Evolutionary conservation across 139 green algal species (phyloP).

Genomic region (Choricystis sp.): DNA sequence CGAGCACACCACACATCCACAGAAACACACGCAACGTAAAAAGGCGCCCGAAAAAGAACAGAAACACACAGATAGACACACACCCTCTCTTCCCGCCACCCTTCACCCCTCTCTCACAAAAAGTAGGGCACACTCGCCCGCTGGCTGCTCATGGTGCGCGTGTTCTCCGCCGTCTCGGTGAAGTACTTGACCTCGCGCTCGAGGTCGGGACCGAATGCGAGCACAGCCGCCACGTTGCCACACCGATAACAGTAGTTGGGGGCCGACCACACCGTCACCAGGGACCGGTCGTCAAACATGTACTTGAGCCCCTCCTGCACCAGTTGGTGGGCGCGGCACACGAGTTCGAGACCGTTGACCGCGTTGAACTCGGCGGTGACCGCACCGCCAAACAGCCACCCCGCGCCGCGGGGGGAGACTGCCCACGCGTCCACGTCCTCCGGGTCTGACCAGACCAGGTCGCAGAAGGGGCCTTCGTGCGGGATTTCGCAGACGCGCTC

Average conservation of each 20-base stretch:
- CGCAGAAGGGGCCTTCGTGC: constrained; percentile 90
- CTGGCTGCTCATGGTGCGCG: constrained; percentile 72
- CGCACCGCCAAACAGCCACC: constrained; percentile 89
- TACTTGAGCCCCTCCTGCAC: constrained; percentile 98
- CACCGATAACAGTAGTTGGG: constrained; percentile 99
- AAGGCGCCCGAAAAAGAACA: not conserved
- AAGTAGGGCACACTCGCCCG: constrained; percentile 67
- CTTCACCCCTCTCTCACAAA: constrained; percentile 25
- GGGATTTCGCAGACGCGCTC: constrained; percentile 95
- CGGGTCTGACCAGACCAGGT: constrained; percentile 98
- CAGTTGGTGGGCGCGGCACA: constrained; percentile 95
- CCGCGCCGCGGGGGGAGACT: constrained; percentile 76
- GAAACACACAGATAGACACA: not conserved
- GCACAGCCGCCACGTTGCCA: constrained; percentile 91
- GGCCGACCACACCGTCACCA: constrained; percentile 95
- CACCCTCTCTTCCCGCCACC: not conserved
- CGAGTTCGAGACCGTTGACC: constrained; percentile 89
- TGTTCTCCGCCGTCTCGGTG: constrained; percentile 92
- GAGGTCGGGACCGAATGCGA: constrained; percentile 86
- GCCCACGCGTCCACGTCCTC: constrained; percentile 98
- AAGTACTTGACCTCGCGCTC: constrained; percentile 72
- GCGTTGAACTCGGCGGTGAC: constrained; percentile 90
- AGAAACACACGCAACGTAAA: not conserved
- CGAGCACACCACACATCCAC: no score
- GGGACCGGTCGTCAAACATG: constrained; percentile 72